A percentile compares a stretch with the other conserved stretches of the same genome.
These are phyloP conservation scores for Lagerstroemia speciosa DNA, from an alignment of 345 rosid species.

Conservation along the genomic window DNA sequence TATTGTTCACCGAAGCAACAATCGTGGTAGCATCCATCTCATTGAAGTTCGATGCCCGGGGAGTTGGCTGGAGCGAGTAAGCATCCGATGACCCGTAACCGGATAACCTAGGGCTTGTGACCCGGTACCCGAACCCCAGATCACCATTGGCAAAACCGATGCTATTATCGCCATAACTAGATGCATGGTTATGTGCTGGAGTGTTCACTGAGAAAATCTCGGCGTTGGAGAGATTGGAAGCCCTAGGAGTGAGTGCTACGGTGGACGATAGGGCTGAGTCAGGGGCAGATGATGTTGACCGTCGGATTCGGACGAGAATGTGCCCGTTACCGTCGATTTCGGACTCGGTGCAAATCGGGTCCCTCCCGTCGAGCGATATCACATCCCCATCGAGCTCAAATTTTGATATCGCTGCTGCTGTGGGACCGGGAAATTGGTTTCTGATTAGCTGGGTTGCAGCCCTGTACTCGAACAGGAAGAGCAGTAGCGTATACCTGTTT, in stretches of 20 bases:
- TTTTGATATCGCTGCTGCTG: slow-evolving; percentile 31
- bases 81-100: slow-evolving; percentile 77
- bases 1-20: neutral
- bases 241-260: slow-evolving; percentile 36
- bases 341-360: slow-evolving; percentile 40
- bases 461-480: slow-evolving; percentile 42
- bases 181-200: slow-evolving; percentile 20
- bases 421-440: slow-evolving; percentile 34
- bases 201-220: slow-evolving; percentile 46
- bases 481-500: slow-evolving; percentile 44
- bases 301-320: slow-evolving; percentile 35
- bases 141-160: slow-evolving; percentile 44
- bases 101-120: slow-evolving; percentile 47
- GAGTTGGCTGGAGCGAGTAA: slow-evolving; percentile 51
- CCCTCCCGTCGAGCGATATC: slow-evolving; percentile 41
- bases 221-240: slow-evolving; percentile 45
- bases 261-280: slow-evolving; percentile 44
- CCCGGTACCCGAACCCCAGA: slow-evolving; percentile 43
- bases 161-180: slow-evolving; percentile 23
- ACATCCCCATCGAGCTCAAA: slow-evolving; percentile 43
- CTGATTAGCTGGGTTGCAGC: slow-evolving; percentile 34
- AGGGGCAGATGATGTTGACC: slow-evolving; percentile 42
- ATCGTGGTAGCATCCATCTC: slow-evolving; percentile 29
- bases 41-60: slow-evolving; percentile 45
- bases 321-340: slow-evolving; percentile 34